Conservation (phyloP, 257 asterid genomes). For the Parsonsia alboflavescens region DNA sequence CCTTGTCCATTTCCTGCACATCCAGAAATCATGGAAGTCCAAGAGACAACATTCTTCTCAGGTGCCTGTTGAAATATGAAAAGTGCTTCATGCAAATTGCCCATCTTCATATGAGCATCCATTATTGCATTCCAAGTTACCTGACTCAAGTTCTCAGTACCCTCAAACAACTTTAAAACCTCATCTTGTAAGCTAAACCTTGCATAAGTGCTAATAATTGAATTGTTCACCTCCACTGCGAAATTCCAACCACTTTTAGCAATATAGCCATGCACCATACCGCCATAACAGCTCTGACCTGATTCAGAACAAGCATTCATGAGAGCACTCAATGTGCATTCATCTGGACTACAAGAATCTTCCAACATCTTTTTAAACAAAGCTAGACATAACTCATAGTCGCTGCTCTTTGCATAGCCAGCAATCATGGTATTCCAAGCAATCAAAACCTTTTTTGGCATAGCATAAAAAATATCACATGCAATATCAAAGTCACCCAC, state of each 20-base stretch:
- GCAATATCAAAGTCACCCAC: conserved; percentile 41
- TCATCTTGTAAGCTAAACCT: conserved; percentile 42
- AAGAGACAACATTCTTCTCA: conserved; percentile 49
- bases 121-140: conserved; percentile 58
- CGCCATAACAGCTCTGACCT: conserved; percentile 30
- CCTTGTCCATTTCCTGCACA: conserved; percentile 49
- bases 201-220: conserved; percentile 51
- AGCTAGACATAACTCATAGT: conserved; percentile 33
- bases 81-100: conserved; percentile 38
- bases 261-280: conserved; percentile 41
- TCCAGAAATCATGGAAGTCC: conserved; percentile 68
- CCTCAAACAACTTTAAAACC: conserved; percentile 36
- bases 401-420: conserved; percentile 45
- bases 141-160: conserved; percentile 30
- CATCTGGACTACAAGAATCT: conserved; percentile 47
- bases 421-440: conserved; percentile 75
- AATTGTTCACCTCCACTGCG: conserved; percentile 61
- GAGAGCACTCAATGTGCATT: conserved; percentile 61
- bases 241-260: conserved; percentile 55
- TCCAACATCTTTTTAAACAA: conserved; percentile 57
- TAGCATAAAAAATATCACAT: conserved; percentile 27
- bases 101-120: conserved; percentile 71
- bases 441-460: conserved; percentile 53
- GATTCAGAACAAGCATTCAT: conserved; percentile 52
- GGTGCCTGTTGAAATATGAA: conserved; percentile 37